Base-by-base conservation (phyloP, 305 asterid species). In the Fraxinus floribunda region DNA sequence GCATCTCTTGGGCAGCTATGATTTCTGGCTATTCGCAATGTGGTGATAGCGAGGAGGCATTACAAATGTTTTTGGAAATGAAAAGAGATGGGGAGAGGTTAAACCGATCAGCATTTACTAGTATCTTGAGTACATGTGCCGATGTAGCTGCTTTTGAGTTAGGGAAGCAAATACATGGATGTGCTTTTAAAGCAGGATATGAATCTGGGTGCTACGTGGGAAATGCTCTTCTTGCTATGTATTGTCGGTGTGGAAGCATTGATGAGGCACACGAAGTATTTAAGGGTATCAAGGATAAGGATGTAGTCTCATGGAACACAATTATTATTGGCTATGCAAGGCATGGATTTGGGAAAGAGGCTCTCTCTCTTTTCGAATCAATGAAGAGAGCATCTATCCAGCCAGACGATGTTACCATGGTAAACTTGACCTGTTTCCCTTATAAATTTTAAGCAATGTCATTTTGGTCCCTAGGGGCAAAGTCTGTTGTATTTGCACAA, bases 1-100 rank as follows among this genome's bases (percentile, higher is more conserved):
- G 94, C 88, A 91, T 95, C 84, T 93, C 99, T 52, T 95, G 98
- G 98, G 97, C 99, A 4, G 98, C 99, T 70, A 95, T 95, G 80
- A 94, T 94, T 81, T 91, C 94, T 18, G 97, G 96, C 38, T 90
- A 95, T 88, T 90, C 90, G 84, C 99, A 94, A 86, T 84, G 89
- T 78, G 95, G 94, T 62, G 90, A 90, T 1, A 87, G 93, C 6
- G 96, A 92, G 75, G 92, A 87, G 76, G 97, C 96, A 34, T 80
- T 95, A 15, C 85, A 16, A 76, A 77, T 95, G 89, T 93, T 94
- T 85, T 83, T 88, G 32, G 86, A 87, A 62, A 92, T 92, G 96
- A 85, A 86, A 76, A 92, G 96, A 81, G 88, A 86, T 34, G 97
- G 94, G 46, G 97, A 90, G 87, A 86, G 85, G 83, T 82, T 93